A percentile compares a stretch with the other conserved stretches of the same genome.
Conservation (phyloP, 352 stramenopile species). For the Albugo laibachii region DNA sequence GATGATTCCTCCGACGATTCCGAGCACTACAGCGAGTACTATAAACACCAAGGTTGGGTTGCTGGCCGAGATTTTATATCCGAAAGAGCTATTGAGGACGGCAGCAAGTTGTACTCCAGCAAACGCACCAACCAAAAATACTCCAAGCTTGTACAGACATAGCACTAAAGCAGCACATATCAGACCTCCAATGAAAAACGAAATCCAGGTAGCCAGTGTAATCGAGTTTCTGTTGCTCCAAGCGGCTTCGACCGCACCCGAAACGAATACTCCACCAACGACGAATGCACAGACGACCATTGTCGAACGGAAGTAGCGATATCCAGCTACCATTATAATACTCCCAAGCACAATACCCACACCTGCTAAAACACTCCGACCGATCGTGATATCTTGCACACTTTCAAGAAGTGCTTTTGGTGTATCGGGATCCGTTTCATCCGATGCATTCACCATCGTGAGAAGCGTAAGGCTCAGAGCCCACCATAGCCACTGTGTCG, state of each 20-base stretch:
- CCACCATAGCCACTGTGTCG: too few relatives aligned
- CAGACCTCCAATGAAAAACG: constrained; percentile 19
- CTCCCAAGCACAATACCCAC: constrained; percentile 23
- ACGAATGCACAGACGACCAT: constrained; percentile 54
- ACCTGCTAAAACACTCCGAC: constrained; percentile 21
- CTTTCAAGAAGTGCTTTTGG: neutral
- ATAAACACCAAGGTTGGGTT: constrained; percentile 25
- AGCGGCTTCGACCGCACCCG: constrained; percentile 19
- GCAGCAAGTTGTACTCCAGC: constrained; percentile 22
- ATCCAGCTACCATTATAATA: constrained; percentile 26
- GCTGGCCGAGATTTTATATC: constrained; percentile 13
- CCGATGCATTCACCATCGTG: too few relatives aligned
- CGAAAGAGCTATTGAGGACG: constrained; percentile 26
- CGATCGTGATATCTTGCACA: constrained; percentile 15
- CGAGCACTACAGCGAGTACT: constrained; percentile 21
- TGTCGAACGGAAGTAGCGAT: constrained; percentile 30
- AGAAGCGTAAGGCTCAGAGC: too few relatives aligned
- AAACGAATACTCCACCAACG: constrained; percentile 36
- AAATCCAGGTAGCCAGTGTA: constrained; percentile 23
- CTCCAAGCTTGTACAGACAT: constrained; percentile 22
- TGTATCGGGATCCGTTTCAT: too few relatives aligned
- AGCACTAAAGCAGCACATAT: constrained; percentile 15
- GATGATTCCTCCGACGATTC: constrained; percentile 17
- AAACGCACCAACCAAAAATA: constrained; percentile 21
- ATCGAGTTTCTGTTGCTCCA: constrained; percentile 16